phyloP scores from a whole-genome alignment of 83 land plant species.

The Picea mariana region DNA sequence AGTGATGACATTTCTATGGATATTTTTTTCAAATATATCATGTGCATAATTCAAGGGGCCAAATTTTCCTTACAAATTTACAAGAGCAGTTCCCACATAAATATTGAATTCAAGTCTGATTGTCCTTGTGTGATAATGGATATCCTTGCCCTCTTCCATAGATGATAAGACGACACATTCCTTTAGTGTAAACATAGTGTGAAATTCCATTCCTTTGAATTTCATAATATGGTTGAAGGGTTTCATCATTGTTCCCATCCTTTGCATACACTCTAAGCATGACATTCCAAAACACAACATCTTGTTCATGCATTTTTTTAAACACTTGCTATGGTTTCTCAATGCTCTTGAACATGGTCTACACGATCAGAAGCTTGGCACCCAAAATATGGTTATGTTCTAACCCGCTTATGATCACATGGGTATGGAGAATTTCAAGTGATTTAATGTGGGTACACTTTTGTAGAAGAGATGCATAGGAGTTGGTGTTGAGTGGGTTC shows the following conservation, averaged over 20 bases:
- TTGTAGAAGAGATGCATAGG: not conserved
- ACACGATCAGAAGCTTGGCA: slow-evolving; percentile 19
- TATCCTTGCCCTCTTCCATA: too few relatives aligned
- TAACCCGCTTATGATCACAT: slow-evolving; percentile 17
- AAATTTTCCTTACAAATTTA: too few relatives aligned
- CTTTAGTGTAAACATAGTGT: too few relatives aligned
- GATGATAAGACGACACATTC: too few relatives aligned
- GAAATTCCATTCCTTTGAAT: too few relatives aligned
- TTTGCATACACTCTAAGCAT: slow-evolving; percentile 30
- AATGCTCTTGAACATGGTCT: slow-evolving; percentile 25
- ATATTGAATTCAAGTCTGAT: too few relatives aligned
- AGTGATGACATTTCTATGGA: too few relatives aligned
- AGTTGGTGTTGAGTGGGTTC: not conserved
- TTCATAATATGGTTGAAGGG: slow-evolving; percentile 17
- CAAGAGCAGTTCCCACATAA: too few relatives aligned
- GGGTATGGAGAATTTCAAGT: slow-evolving; percentile 23
- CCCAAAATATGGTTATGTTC: not conserved
- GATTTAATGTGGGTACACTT: slow-evolving; percentile 16
- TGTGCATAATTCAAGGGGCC: too few relatives aligned
- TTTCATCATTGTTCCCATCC: slow-evolving; percentile 17
- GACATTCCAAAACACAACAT: slow-evolving; percentile 23
- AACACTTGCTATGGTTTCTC: slow-evolving; percentile 20
- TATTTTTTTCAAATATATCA: too few relatives aligned
- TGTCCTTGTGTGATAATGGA: too few relatives aligned
- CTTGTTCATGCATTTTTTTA: slow-evolving; percentile 15